Percentiles rank a stretch among this genome's conserved stretches.
These are phyloP conservation scores for Solanum virginianum DNA, from an alignment of 257 asterid species.

Conservation along the genomic window DNA sequence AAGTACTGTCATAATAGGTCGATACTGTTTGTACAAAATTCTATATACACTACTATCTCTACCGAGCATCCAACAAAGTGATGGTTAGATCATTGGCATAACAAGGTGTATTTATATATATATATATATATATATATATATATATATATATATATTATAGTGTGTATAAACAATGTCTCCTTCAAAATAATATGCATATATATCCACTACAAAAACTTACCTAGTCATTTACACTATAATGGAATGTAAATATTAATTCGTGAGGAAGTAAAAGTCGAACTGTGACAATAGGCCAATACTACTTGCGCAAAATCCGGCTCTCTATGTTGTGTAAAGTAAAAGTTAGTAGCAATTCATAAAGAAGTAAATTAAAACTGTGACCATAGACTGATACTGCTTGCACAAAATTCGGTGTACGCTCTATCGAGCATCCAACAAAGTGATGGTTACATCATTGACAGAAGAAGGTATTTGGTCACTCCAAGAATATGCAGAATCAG, in stretches of 20 bases:
- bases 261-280: not conserved
- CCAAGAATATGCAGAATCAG: not conserved
- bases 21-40: not conserved
- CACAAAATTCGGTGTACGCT: not conserved
- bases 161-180: not conserved
- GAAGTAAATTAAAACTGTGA: not conserved
- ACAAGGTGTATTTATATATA: too few species aligned
- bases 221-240: not conserved
- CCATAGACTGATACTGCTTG: not conserved
- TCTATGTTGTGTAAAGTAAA: not conserved
- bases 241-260: not conserved
- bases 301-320: not conserved
- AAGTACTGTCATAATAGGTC: not conserved
- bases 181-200: not conserved
- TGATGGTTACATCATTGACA: slow-evolving; percentile 2
- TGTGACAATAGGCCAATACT: not conserved
- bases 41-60: not conserved
- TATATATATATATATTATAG: too few species aligned
- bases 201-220: not conserved
- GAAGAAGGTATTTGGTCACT: not conserved
- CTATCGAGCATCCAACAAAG: slow-evolving; percentile 4
- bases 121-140: too few species aligned
- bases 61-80: not conserved
- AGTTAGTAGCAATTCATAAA: not conserved
- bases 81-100: too few species aligned